Evolutionary conservation across 352 stramenopile species (phyloP).

Genomic region (Globisporangium heterothallicum): DNA sequence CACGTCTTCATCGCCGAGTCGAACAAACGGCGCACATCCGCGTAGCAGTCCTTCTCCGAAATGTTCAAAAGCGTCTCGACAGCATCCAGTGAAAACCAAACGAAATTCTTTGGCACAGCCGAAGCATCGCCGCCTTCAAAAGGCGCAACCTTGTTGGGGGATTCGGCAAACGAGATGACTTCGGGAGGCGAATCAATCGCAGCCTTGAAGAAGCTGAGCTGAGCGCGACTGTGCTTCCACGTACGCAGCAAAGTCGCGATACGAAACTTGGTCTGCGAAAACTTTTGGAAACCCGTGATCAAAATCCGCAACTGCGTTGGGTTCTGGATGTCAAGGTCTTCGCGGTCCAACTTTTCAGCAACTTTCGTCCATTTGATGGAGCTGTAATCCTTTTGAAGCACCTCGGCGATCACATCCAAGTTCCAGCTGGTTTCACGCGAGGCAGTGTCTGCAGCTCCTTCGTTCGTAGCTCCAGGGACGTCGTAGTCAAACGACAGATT

Average conservation of each 20-base stretch:
- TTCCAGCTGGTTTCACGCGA: conserved; percentile 42
- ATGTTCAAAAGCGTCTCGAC: conserved; percentile 77
- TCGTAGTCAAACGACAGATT: conserved; percentile 81
- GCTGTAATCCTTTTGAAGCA: conserved; percentile 78
- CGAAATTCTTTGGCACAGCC: conserved; percentile 76
- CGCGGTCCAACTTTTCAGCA: conserved; percentile 77
- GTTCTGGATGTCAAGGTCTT: conserved; percentile 64
- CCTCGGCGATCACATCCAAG: conserved; percentile 80
- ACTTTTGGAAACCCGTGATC: conserved; percentile 73
- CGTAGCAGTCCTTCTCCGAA: conserved; percentile 82
- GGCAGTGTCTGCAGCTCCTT: conserved; percentile 22
- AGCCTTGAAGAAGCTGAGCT: conserved; percentile 72
- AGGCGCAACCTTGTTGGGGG: conserved; percentile 68
- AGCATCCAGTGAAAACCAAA: conserved; percentile 83
- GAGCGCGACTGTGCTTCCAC: conserved; percentile 76
- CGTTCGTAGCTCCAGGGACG: conserved; percentile 18
- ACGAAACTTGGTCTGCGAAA: conserved; percentile 79
- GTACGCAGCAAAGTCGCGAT: conserved; percentile 60
- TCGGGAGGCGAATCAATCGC: conserved; percentile 77
- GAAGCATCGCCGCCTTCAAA: conserved; percentile 86
- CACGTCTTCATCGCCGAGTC: conserved; percentile 79
- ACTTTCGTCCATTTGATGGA: conserved; percentile 87
- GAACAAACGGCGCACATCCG: conserved; percentile 73
- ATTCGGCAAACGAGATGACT: conserved; percentile 76
- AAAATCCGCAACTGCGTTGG: conserved; percentile 61